Base-by-base conservation (phyloP, 768 basidiomycete species). In the Podaxis carcinomalis region DNA sequence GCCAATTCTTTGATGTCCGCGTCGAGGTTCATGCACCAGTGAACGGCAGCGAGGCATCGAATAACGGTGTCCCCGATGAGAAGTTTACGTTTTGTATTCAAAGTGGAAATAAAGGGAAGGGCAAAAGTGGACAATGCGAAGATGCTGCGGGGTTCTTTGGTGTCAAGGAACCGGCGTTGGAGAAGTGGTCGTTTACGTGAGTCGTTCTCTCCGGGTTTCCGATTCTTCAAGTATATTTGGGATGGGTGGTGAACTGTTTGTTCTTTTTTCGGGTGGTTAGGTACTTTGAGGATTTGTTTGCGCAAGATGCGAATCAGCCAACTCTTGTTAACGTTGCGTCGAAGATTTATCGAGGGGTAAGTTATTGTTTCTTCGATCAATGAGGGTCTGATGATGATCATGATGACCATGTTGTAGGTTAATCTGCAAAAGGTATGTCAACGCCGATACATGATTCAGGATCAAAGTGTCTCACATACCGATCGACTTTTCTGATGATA, bases 221-320 rank as follows among this genome's bases (percentile, higher is more conserved):
- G 5, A 1, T 16, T 11, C 16, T 5, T n/a, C 14, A 19, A 42
- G n/a, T 9, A 42, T 23, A n/a, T n/a, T 23, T 49, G 19, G 5
- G 5, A 49, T 27, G 19, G 47, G n/a, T n/a, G 21, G 32, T 53
- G 46, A 35, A 52, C 32, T n/a, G 27, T 28, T 28, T 28, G 27
- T 5, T 28, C 3, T 25, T 28, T 27, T 28, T 6, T 1, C 11
- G 25, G 28, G 32, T n/a, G 11, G 9, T 53, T 14, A 78, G 77
- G 11, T 78, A 77, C 64, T 78, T 67, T 52, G 78, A 79, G 64
- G 78, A 79, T 63, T 68, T 79, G 27, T 79, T 78, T 54, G 76
- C 78, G 0, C 67, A 68, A 56, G 77, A 78, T 65, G 76, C 74
- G 28, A 66, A 66, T 1, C 62, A 67, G 13, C 63, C 72, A 4